A percentile compares a stretch with the other conserved stretches of the same genome.
Evolutionary conservation across 2,329 filamentous ascomycete genomes (phyloP).

Genomic region (Penicillium occitanis): DNA sequence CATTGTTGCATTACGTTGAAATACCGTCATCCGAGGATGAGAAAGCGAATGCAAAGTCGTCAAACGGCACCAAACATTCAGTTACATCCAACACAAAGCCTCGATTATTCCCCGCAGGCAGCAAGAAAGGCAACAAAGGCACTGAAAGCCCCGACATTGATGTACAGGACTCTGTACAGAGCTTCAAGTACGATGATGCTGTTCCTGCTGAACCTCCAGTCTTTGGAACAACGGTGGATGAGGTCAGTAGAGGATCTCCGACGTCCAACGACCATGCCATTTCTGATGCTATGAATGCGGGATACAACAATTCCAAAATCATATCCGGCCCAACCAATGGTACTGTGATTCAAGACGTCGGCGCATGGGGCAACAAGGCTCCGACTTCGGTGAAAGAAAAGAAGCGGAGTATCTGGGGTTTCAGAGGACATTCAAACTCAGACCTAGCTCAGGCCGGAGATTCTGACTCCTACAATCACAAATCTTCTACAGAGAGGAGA

Average conservation of each 20-base stretch:
- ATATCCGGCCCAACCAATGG: slow-evolving; percentile 87
- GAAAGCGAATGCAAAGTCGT: slow-evolving; percentile 22
- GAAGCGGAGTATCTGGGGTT: slow-evolving; percentile 70
- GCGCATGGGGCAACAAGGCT: slow-evolving; percentile 80
- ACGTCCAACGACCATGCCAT: slow-evolving; percentile 32
- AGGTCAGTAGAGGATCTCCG: slow-evolving; percentile 36
- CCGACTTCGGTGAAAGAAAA: slow-evolving; percentile 70
- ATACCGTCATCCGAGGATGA: slow-evolving; percentile 35
- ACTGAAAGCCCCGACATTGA: slow-evolving; percentile 43
- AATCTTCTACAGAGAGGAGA: slow-evolving; percentile 47
- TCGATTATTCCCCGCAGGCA: slow-evolving; percentile 28
- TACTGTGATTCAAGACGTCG: slow-evolving; percentile 75
- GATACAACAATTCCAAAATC: slow-evolving; percentile 45
- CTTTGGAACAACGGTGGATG: slow-evolving; percentile 45
- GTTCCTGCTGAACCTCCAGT: slow-evolving; percentile 59
- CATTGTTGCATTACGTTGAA: slow-evolving; percentile 85
- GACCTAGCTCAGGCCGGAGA: slow-evolving; percentile 51
- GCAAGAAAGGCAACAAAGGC: slow-evolving; percentile 34
- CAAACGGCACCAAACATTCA: slow-evolving; percentile 23
- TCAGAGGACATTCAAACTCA: slow-evolving; percentile 68
- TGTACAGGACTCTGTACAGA: slow-evolving; percentile 41
- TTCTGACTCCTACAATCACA: slow-evolving; percentile 53
- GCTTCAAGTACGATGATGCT: slow-evolving; percentile 58
- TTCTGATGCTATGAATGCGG: slow-evolving; percentile 23
- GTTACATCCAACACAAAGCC: slow-evolving; percentile 27